These are phyloP conservation scores for Astraeus odoratus DNA, from an alignment of 768 basidiomycete species.

Conservation along the genomic window DNA sequence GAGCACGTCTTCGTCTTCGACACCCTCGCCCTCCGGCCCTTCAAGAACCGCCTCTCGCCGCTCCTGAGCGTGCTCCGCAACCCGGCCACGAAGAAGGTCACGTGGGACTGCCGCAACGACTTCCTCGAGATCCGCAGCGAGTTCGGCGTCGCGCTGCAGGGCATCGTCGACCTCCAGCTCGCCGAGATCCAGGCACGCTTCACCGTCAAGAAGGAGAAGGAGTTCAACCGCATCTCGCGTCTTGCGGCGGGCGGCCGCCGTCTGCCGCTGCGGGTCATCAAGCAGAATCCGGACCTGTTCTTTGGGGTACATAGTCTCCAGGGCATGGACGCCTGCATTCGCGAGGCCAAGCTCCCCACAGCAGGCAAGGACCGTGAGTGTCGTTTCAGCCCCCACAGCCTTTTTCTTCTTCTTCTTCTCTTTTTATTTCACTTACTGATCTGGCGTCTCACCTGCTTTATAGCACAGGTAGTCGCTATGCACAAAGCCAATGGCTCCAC, in stretches of 20 bases:
- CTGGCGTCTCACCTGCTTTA: neutral
- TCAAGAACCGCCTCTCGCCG: conserved; percentile 13
- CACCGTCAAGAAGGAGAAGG: conserved; percentile 18
- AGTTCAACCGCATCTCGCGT: conserved; percentile 21
- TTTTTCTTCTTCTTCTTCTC: too few species aligned
- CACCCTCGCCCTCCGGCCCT: conserved; percentile 21
- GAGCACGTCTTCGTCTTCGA: conserved; percentile 33
- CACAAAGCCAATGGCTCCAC: conserved; percentile 24
- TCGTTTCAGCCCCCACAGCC: too few species aligned
- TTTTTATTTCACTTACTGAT: neutral
- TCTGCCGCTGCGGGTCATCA: conserved; percentile 18
- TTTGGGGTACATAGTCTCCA: conserved; percentile 27
- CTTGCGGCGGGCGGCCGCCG: conserved; percentile 19
- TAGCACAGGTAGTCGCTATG: conserved; percentile 32
- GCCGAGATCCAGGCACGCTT: conserved; percentile 30
- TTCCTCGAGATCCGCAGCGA: conserved; percentile 27
- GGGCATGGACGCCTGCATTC: conserved; percentile 31
- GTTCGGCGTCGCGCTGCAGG: conserved; percentile 23
- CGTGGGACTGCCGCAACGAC: conserved; percentile 39
- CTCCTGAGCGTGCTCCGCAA: conserved; percentile 25
- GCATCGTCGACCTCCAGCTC: conserved; percentile 36
- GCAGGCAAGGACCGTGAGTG: conserved; percentile 30
- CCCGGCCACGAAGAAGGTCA: conserved; percentile 28
- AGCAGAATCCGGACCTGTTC: conserved; percentile 19
- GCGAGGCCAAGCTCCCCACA: conserved; percentile 16